phyloP scores from a whole-genome alignment of 495 filamentous ascomycete genomes.

The Bacidia rubella region DNA sequence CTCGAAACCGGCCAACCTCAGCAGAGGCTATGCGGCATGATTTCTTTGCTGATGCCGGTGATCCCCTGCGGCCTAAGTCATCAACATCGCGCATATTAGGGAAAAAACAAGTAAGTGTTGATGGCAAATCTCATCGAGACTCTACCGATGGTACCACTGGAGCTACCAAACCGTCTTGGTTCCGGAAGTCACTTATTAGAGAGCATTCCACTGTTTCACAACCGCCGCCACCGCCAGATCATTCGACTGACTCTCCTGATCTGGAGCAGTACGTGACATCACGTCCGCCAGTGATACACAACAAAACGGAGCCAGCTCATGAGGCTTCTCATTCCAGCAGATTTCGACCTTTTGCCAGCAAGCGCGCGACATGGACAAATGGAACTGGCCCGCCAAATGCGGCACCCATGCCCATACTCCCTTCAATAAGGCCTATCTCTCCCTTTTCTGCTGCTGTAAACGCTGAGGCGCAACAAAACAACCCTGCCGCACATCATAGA shows the following conservation, averaged over 20 bases:
- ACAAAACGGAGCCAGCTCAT: slow-evolving; percentile 29
- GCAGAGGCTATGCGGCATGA: slow-evolving; percentile 85
- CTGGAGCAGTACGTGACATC: slow-evolving; percentile 13
- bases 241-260: slow-evolving; percentile 39
- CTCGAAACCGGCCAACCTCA: slow-evolving; percentile 85
- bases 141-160: slow-evolving; percentile 53
- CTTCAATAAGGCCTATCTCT: slow-evolving; percentile 89
- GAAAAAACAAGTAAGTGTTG: slow-evolving; percentile 75
- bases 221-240: slow-evolving; percentile 31
- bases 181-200: slow-evolving; percentile 78
- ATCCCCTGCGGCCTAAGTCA: slow-evolving; percentile 85
- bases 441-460: slow-evolving; percentile 85
- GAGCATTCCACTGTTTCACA: slow-evolving; percentile 44
- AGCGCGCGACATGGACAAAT: slow-evolving; percentile 81
- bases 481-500: slow-evolving; percentile 25
- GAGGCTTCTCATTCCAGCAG: slow-evolving; percentile 30
- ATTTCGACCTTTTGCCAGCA: slow-evolving; percentile 44
- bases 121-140: slow-evolving; percentile 49
- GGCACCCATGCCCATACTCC: slow-evolving; percentile 94
- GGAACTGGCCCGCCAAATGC: slow-evolving; percentile 51
- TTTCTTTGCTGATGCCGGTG: slow-evolving; percentile 90
- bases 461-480: slow-evolving; percentile 57
- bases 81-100: slow-evolving; percentile 71
- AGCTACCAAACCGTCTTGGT: slow-evolving; percentile 84
- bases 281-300: slow-evolving; percentile 44